These are phyloP conservation scores for Apocynum venetum DNA, from an alignment of 257 asterid genomes.

Conservation along the genomic window DNA sequence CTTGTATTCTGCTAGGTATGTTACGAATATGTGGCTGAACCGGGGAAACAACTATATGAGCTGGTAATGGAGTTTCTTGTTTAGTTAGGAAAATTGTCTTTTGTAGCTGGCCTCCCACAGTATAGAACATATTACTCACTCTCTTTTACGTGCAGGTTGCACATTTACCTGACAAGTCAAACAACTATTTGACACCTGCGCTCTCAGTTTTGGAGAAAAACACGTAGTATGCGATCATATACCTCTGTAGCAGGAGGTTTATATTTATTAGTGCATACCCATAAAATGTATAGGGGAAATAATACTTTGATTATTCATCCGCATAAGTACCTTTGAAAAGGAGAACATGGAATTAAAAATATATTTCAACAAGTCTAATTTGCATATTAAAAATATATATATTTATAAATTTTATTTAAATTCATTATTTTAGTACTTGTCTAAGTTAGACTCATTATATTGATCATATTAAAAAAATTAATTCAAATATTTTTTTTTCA, in stretches of 20 bases:
- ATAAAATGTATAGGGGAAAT: neutral
- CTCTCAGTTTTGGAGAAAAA: conserved; percentile 92
- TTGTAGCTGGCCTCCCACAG: neutral
- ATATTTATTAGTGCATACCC: neutral
- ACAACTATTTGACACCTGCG: conserved; percentile 96
- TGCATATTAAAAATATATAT: too few species aligned
- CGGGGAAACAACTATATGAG: conserved; percentile 95
- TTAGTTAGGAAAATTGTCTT: neutral
- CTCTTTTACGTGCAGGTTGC: conserved; percentile 55
- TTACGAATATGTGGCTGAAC: conserved; percentile 84
- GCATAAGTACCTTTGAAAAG: neutral
- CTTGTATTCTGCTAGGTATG: conserved; percentile 56
- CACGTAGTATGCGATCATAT: conserved; percentile 34
- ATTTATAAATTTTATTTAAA: too few species aligned
- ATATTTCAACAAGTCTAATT: too few species aligned
- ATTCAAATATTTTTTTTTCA: too few species aligned
- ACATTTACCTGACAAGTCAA: conserved; percentile 96
- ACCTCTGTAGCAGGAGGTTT: neutral
- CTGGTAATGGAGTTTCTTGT: conserved; percentile 43
- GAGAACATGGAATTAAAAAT: too few species aligned
- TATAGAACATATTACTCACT: neutral
- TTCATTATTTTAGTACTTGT: too few species aligned
- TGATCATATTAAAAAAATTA: too few species aligned
- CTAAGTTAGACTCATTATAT: too few species aligned
- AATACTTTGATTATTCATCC: neutral